Evolutionary conservation across 2,329 filamentous ascomycete species (phyloP).

Genomic region (Massarina eburnea): DNA sequence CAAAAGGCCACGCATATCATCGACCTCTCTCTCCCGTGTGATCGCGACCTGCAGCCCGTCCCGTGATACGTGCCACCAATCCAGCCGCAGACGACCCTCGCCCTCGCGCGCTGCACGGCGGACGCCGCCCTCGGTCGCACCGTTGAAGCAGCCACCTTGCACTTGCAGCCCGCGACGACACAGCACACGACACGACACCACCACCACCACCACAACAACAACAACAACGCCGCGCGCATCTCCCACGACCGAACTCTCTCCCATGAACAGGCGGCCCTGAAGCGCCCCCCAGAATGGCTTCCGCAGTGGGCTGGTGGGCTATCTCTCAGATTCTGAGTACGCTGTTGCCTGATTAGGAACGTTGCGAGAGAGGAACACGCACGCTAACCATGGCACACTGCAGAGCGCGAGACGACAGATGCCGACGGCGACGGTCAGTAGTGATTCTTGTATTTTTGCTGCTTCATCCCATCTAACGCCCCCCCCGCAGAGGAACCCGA

Average conservation of each 20-base stretch:
- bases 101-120: no score
- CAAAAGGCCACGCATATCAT: no score
- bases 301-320: constrained; percentile 40
- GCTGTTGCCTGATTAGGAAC: constrained; percentile 11
- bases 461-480: constrained; percentile 4
- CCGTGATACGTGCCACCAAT: no score
- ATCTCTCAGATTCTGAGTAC: constrained; percentile 44
- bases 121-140: not conserved
- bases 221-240: not conserved
- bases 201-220: not conserved
- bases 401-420: constrained; percentile 49
- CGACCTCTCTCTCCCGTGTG: no score
- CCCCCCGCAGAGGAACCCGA: constrained; percentile 64
- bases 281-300: constrained; percentile 43
- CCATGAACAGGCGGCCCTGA: constrained; percentile 30
- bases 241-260: constrained; percentile 11
- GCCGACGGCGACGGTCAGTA: constrained; percentile 50
- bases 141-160: constrained; percentile 11
- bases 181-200: not conserved
- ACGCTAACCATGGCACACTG: constrained; percentile 19
- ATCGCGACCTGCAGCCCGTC: no score
- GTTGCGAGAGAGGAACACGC: constrained; percentile 2
- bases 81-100: no score
- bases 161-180: constrained; percentile 7
- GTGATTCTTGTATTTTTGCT: not conserved